Conservation (phyloP, 768 basidiomycete genomes). For the Fistulinella prunicolor region DNA sequence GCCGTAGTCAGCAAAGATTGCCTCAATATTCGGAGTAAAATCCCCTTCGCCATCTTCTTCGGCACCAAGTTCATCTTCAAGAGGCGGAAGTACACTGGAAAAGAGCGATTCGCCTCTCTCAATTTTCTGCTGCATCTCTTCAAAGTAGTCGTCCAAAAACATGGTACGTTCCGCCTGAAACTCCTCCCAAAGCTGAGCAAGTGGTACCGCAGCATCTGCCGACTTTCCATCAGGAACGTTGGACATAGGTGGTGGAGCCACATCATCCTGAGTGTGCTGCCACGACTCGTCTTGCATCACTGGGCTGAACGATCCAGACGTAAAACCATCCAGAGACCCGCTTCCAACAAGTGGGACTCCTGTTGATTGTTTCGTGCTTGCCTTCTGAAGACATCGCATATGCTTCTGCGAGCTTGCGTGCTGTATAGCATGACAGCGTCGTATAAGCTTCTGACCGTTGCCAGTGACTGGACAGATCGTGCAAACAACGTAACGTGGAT, state of each 20-base stretch:
- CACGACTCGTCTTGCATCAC: too few relatives aligned
- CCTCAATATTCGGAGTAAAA: neutral
- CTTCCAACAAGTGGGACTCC: too few relatives aligned
- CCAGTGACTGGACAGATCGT: too few relatives aligned
- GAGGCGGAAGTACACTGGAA: neutral
- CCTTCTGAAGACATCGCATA: neutral
- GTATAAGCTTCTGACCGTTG: neutral
- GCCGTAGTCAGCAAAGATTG: neutral
- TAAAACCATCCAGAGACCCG: too few relatives aligned
- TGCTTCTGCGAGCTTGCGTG: constrained; percentile 7
- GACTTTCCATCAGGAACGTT: too few relatives aligned
- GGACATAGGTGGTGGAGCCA: too few relatives aligned
- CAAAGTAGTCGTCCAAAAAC: constrained; percentile 8
- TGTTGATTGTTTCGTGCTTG: too few relatives aligned
- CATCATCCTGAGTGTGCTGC: neutral
- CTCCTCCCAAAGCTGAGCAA: constrained; percentile 7
- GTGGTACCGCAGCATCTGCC: neutral
- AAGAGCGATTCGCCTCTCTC: constrained; percentile 2
- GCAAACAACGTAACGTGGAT: too few relatives aligned
- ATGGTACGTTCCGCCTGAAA: constrained; percentile 3
- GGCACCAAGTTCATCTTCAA: constrained; percentile 6
- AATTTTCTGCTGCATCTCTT: constrained; percentile 3
- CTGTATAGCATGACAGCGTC: neutral
- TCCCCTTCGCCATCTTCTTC: neutral
- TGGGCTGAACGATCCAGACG: too few relatives aligned